A percentile compares a stretch with the other conserved stretches of the same genome.
Evolutionary conservation across 1,284 basidiomycete genomes (phyloP).

Genomic region (Cystobasidium sp.): DNA sequence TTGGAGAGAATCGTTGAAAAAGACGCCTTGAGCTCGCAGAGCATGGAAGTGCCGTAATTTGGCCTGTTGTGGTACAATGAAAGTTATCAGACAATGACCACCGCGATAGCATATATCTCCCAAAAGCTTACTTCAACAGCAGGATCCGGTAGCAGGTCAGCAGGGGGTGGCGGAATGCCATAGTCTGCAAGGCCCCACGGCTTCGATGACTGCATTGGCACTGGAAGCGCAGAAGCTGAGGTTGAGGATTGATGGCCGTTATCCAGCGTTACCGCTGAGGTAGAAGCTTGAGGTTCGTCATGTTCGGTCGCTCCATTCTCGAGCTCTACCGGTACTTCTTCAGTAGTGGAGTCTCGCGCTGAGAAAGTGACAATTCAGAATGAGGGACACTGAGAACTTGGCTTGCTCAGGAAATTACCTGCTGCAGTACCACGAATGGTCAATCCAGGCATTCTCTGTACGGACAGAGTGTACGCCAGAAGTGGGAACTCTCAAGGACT

Average conservation of each 20-base stretch:
- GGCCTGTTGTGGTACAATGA: slow-evolving; percentile 61
- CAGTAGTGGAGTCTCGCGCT: no score
- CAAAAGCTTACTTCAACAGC: slow-evolving; percentile 26
- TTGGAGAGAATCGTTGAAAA: slow-evolving; percentile 93
- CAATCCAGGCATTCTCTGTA: slow-evolving; percentile 35
- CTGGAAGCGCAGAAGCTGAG: background rate
- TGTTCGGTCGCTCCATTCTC: background rate
- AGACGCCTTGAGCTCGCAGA: slow-evolving; percentile 71
- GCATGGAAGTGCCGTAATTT: slow-evolving; percentile 76
- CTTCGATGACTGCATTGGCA: background rate
- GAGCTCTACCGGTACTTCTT: slow-evolving; percentile 14
- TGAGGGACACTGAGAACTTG: no score
- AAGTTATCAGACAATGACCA: background rate
- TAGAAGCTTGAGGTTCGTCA: slow-evolving; percentile 24
- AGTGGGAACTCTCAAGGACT: background rate
- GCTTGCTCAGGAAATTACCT: background rate
- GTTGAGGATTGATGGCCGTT: slow-evolving; percentile 2
- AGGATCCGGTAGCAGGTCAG: slow-evolving; percentile 35
- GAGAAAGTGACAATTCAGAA: no score
- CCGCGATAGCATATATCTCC: background rate
- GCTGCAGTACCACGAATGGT: slow-evolving; percentile 41
- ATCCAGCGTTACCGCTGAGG: slow-evolving; percentile 24
- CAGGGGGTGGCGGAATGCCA: slow-evolving; percentile 31
- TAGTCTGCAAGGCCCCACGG: slow-evolving; percentile 42
- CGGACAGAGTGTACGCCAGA: slow-evolving; percentile 13